Evolutionary conservation across 371 early-diverging fungal species (phyloP).

Genomic region (Apophysomyces elegans): DNA sequence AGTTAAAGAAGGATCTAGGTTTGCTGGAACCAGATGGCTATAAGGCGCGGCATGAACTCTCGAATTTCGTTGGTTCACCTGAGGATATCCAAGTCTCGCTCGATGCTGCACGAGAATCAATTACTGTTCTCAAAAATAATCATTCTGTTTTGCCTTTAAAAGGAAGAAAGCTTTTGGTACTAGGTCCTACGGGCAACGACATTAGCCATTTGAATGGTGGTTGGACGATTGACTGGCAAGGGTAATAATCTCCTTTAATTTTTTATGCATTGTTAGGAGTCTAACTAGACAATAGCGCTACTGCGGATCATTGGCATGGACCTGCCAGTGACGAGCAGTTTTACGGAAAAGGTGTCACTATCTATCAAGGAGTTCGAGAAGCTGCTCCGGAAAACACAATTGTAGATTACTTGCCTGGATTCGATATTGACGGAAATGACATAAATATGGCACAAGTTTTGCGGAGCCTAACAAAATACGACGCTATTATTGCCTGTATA

Average conservation of each 20-base stretch:
- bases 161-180: conserved; percentile 39
- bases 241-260: conserved; percentile 14
- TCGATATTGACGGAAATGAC: conserved; percentile 33
- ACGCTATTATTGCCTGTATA: conserved; percentile 47
- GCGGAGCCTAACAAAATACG: conserved; percentile 35
- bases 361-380: conserved; percentile 44
- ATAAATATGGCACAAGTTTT: conserved; percentile 39
- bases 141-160: conserved; percentile 51
- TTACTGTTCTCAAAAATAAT: conserved; percentile 63
- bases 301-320: conserved; percentile 46
- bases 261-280: neutral
- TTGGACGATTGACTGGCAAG: conserved; percentile 67
- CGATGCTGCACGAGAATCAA: conserved; percentile 59
- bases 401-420: conserved; percentile 35
- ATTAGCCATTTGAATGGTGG: conserved; percentile 57
- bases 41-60: conserved; percentile 36
- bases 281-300: conserved; percentile 20
- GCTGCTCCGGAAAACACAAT: conserved; percentile 41
- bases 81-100: conserved; percentile 52
- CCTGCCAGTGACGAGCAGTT: conserved; percentile 49
- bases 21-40: conserved; percentile 54
- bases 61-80: conserved; percentile 36
- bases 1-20: conserved; percentile 66
- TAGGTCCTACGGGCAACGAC: conserved; percentile 55
- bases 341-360: conserved; percentile 50